Evolutionary conservation across 768 basidiomycete species (phyloP).

Genomic region (Termitomyces sp.): DNA sequence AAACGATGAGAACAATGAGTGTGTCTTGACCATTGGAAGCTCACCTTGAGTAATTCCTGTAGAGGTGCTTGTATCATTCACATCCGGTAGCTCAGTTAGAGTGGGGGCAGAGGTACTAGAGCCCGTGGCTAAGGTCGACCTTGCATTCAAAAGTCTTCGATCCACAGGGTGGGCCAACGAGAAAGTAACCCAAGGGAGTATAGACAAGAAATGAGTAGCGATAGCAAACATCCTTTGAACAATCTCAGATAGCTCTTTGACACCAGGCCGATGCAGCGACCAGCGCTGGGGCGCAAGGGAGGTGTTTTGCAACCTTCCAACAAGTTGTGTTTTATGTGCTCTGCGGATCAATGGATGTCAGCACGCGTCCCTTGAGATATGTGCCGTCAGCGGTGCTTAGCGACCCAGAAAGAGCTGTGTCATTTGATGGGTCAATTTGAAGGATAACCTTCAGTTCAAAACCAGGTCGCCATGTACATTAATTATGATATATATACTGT

Average conservation of each 20-base stretch:
- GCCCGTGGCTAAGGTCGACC: neutral
- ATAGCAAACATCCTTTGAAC: constrained; percentile 4
- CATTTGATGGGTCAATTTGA: neutral
- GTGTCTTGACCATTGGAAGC: neutral
- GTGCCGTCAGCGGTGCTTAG: too few species aligned
- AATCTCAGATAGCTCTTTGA: constrained; percentile 10
- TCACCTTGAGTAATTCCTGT: constrained; percentile 17
- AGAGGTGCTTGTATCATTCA: constrained; percentile 1
- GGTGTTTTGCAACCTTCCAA: neutral
- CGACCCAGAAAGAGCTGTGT: neutral
- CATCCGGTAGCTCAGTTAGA: neutral
- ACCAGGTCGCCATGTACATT: neutral
- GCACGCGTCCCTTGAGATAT: too few species aligned
- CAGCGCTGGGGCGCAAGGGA: constrained; percentile 20
- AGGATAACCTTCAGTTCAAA: too few species aligned
- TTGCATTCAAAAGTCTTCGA: constrained; percentile 1
- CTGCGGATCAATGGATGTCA: neutral
- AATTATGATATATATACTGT: neutral
- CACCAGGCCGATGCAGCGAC: constrained; percentile 29
- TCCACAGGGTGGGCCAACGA: constrained; percentile 8
- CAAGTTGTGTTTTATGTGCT: neutral
- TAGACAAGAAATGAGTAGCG: constrained; percentile 9
- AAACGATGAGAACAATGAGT: neutral
- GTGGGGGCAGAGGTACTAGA: neutral
- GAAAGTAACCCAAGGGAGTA: constrained; percentile 7